A percentile compares a stretch with the other conserved stretches of the same genome.
Evolutionary conservation across 225 moss, liverwort and hornwort species (phyloP).

Genomic region (Bryoerythrophyllum caledonicum): DNA sequence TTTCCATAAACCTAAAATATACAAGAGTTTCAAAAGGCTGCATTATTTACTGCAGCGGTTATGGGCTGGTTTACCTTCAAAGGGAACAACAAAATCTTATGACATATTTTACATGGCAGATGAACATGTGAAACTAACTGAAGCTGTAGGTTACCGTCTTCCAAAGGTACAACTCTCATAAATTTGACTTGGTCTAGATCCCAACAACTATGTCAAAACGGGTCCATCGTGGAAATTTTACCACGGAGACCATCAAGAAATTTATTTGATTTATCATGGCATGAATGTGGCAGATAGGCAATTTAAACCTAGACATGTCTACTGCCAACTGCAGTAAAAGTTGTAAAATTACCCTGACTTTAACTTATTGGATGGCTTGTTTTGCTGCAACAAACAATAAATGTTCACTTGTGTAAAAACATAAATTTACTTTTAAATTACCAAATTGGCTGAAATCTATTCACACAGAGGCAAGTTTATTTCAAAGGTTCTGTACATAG

Average conservation of each 20-base stretch:
- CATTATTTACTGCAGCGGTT: too few relatives aligned
- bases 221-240: background rate
- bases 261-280: background rate
- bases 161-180: background rate
- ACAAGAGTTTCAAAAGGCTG: too few relatives aligned
- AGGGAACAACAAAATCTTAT: background rate
- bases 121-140: background rate
- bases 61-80: background rate
- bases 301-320: background rate
- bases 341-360: background rate
- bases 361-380: background rate
- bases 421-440: too few relatives aligned
- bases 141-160: background rate
- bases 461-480: background rate
- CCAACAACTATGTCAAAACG: background rate
- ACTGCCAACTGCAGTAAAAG: background rate
- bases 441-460: background rate
- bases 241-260: background rate
- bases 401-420: too few relatives aligned
- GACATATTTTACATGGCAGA: background rate
- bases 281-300: background rate
- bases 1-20: too few relatives aligned
- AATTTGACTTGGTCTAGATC: conserved; percentile 15
- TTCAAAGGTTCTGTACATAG: too few relatives aligned
- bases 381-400: too few relatives aligned